phyloP scores from a whole-genome alignment of 1,284 basidiomycete species.

The Meira nashicola region DNA sequence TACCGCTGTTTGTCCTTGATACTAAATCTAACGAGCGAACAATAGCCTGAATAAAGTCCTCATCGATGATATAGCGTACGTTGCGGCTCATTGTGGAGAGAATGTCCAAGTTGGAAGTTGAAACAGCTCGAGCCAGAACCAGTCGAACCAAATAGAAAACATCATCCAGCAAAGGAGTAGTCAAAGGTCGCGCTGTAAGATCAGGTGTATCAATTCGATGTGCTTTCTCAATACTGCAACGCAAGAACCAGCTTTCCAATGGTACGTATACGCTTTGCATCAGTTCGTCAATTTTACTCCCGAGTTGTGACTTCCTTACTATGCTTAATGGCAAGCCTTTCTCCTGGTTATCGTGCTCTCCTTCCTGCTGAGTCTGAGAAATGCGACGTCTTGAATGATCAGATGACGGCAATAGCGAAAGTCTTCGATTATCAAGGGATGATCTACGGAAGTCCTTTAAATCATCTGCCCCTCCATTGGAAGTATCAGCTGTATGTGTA shows the following conservation, averaged over 20 bases:
- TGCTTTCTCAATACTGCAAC: constrained; percentile 75
- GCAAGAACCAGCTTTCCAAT: constrained; percentile 85
- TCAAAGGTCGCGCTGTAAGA: constrained; percentile 27
- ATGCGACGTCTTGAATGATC: not conserved
- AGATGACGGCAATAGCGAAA: not conserved
- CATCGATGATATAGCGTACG: constrained; percentile 31
- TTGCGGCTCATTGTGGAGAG: constrained; percentile 24
- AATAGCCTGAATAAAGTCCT: constrained; percentile 44
- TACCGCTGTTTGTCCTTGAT: constrained; percentile 32
- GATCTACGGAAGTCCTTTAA: constrained; percentile 1
- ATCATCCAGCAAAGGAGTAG: constrained; percentile 48
- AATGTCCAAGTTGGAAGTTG: constrained; percentile 30
- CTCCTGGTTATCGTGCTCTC: not conserved
- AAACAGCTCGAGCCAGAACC: constrained; percentile 38
- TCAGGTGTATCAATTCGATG: constrained; percentile 30
- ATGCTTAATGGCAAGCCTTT: not conserved
- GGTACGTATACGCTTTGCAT: constrained; percentile 75
- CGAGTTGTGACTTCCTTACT: constrained; percentile 57
- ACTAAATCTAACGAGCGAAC: constrained; percentile 46
- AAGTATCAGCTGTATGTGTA: not conserved
- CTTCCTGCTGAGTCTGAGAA: not conserved
- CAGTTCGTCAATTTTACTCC: constrained; percentile 57
- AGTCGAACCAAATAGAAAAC: constrained; percentile 49
- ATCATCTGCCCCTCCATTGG: not conserved
- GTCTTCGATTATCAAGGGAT: not conserved